Conservation (phyloP, 1,139 yeast species). For the Candida sp. region DNA sequence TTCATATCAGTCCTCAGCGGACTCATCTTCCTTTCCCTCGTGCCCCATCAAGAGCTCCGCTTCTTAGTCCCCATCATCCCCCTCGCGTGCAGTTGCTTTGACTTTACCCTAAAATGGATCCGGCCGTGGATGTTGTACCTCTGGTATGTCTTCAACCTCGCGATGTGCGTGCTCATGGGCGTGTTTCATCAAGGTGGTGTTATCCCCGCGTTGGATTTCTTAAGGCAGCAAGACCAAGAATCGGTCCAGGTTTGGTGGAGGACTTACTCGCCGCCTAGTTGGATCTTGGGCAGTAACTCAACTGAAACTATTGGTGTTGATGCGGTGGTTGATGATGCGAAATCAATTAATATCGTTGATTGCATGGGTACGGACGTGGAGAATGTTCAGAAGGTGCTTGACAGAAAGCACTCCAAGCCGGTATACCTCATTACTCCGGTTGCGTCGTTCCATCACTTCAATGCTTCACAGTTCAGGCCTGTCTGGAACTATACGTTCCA, state of each 20-base stretch:
- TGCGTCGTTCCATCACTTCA: slow-evolving; percentile 38
- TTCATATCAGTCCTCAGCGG: slow-evolving; percentile 70
- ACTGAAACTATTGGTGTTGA: slow-evolving; percentile 21
- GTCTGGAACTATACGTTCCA: slow-evolving; percentile 55
- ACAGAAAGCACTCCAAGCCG: slow-evolving; percentile 10
- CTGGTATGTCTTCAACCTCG: slow-evolving; percentile 72
- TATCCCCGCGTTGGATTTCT: slow-evolving; percentile 60
- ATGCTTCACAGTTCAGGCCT: slow-evolving; percentile 20
- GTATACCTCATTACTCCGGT: slow-evolving; percentile 51
- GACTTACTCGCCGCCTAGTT: slow-evolving; percentile 91
- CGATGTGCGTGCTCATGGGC: slow-evolving; percentile 74
- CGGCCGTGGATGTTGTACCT: slow-evolving; percentile 22
- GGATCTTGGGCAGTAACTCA: slow-evolving; percentile 62
- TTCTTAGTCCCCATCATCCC: slow-evolving; percentile 84
- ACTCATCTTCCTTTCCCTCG: slow-evolving; percentile 57
- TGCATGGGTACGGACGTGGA: slow-evolving; percentile 57
- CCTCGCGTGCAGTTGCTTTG: slow-evolving; percentile 65
- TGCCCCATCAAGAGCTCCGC: slow-evolving; percentile 93
- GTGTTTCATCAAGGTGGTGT: slow-evolving; percentile 91
- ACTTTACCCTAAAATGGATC: slow-evolving; percentile 29
- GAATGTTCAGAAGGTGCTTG: slow-evolving; percentile 22
- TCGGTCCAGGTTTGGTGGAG: slow-evolving; percentile 83
- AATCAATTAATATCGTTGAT: slow-evolving; percentile 39
- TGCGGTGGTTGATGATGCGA: slow-evolving; percentile 13
- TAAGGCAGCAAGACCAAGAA: slow-evolving; percentile 15